Base-by-base conservation (phyloP, 164 flowering plant genomes). In the Buxus sempervirens region DNA sequence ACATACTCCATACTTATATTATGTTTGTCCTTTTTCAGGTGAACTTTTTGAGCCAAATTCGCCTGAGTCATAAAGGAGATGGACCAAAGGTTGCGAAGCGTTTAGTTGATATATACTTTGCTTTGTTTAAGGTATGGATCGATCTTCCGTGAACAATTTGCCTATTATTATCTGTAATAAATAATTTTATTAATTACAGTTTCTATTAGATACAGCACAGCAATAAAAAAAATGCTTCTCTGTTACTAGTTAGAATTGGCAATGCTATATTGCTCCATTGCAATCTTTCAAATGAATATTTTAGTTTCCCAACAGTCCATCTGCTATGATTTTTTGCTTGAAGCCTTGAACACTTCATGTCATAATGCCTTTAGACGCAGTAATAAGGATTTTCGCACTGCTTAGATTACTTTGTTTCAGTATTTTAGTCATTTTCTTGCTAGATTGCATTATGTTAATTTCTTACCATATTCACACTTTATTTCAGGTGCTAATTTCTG, bases 61-160 rank as follows among this genome's bases (percentile, higher is more conserved):
- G 87, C 58, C 80, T 96, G 25, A 79, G 82, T 74, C 85, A 83
- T 64, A 84, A 74, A 72, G 96, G 96, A 69, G 95, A 93, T 82
- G 99, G 97, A 67, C 90, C 97, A 54, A 88, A 82, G 78, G 86
- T 89, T 60, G 99, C 99, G 55, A 96, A 90, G 80, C 93, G 93
- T 27, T 73, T 96, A 80, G 81, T 96, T 69, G 97, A 91, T 77
- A 85, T 96, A 9, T 93, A 96, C 73, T 96, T 96, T 86, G 96
- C 96, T 19, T 82, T 96, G 36, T 96, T 93, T 73, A 96, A 91
- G 98, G 98, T 90, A 83, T 72, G 28, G 51, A 9, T 14, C 18
- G 61, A 23, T 58, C 26, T 38, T 38, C 67, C 56, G 15, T 16
- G 38, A 32, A 3, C 38, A 32, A 23, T 60, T 53, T 45, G 51